Evolutionary conservation across 2,329 filamentous ascomycete genomes (phyloP).

Genomic region (Hymenoscyphus scutula): DNA sequence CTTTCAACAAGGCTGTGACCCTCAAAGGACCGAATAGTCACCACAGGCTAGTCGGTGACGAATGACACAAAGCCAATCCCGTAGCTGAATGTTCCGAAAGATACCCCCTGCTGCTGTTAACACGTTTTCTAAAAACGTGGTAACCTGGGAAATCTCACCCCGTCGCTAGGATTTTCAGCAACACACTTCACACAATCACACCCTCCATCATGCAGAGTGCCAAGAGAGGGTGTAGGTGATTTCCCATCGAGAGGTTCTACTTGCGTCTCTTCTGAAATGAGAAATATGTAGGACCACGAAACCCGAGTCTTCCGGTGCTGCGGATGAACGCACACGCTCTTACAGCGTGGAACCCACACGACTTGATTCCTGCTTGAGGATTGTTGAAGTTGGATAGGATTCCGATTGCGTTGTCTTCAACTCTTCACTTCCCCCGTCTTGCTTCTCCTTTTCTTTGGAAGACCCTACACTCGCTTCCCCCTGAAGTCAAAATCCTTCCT

Average conservation of each 20-base stretch:
- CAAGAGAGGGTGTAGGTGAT: neutral
- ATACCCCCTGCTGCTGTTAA: conserved; percentile 10
- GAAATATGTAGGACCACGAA: neutral
- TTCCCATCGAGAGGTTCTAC: neutral
- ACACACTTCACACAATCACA: neutral
- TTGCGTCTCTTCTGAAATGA: neutral
- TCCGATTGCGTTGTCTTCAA: neutral
- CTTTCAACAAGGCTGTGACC: neutral
- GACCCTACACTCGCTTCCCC: neutral
- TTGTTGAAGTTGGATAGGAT: neutral
- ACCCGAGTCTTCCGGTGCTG: conserved; percentile 1
- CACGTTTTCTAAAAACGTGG: conserved; percentile 10
- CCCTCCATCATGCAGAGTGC: neutral
- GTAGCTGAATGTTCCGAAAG: neutral
- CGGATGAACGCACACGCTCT: conserved; percentile 1
- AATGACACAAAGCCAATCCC: neutral
- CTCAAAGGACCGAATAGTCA: conserved; percentile 6
- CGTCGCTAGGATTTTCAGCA: neutral
- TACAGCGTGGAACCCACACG: neutral
- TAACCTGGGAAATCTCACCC: neutral
- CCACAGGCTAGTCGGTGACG: neutral
- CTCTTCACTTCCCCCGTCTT: neutral
- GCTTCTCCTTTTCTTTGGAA: neutral
- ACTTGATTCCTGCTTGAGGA: neutral
- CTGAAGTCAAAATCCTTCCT: neutral